A percentile compares a stretch with the other conserved stretches of the same genome.
These are phyloP conservation scores for Houttuynia cordata DNA, from an alignment of 164 flowering plant genomes.

Conservation along the genomic window DNA sequence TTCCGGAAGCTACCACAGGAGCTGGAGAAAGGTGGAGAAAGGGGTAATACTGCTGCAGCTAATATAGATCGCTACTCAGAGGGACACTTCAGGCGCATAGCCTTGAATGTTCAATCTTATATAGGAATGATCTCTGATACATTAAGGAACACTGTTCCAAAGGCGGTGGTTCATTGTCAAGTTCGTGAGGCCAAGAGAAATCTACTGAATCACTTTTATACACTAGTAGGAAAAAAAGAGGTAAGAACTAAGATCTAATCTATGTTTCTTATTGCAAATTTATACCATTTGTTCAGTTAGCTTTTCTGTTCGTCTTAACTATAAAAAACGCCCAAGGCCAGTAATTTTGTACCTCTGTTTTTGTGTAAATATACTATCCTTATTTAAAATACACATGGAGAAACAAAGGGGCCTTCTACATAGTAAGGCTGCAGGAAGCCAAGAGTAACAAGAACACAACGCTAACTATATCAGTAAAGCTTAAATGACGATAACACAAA, in stretches of 20 bases:
- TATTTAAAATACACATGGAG: no score
- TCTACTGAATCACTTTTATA: constrained; percentile 46
- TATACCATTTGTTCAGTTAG: neutral
- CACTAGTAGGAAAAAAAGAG: constrained; percentile 63
- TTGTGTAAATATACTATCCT: no score
- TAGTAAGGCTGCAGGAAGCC: no score
- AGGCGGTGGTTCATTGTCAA: constrained; percentile 64
- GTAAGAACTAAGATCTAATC: constrained; percentile 9
- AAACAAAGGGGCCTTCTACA: no score
- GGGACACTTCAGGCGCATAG: constrained; percentile 54
- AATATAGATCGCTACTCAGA: constrained; percentile 40
- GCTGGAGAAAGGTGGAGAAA: constrained; percentile 37
- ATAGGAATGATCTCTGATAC: constrained; percentile 46
- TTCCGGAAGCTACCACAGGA: constrained; percentile 57
- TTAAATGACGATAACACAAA: no score
- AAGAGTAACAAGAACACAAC: no score
- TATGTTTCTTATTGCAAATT: neutral
- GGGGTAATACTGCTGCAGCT: constrained; percentile 27
- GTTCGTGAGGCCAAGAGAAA: constrained; percentile 54
- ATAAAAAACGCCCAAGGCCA: no score
- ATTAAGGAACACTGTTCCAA: constrained; percentile 43
- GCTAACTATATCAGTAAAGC: no score
- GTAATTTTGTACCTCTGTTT: no score
- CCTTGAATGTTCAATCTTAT: constrained; percentile 44
- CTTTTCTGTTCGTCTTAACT: neutral